Base-by-base conservation (phyloP, 2,329 filamentous ascomycete species). In the Talaromyces sp. region DNA sequence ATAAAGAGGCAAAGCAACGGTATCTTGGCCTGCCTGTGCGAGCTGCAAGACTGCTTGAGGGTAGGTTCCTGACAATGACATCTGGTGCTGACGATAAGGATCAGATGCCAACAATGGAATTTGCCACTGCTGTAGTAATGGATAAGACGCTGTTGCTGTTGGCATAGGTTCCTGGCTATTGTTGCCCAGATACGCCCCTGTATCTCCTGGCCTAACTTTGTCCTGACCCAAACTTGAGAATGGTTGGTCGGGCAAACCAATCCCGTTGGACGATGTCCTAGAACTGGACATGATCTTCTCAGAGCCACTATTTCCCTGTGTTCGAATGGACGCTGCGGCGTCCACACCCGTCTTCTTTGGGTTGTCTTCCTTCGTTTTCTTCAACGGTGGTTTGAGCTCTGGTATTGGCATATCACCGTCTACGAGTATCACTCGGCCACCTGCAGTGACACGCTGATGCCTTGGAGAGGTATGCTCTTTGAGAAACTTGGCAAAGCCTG, bases 371-470 rank as follows among this genome's bases (percentile, higher is more conserved):
- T 62, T 57, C 50, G 61, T 51, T 27, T 62, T 67, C 29, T 55
- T 65, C 24, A 63, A 62, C 9, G 65, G 64, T 41, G 74, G 64
- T 48, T 70, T 70, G 62, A 75, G 73, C 61, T 74, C 69, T 5
- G 77, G 75, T 58, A 70, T 71, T 26, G 73, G 67, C 11, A 61
- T 32, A 21, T 66, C 64, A 32, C 72, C 69, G 38, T 71, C 69
- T 74, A 80, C 78, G n/a, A 78, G 77, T 38, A 81, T 77, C 29
- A 81, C 80, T 46, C 73, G 74, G 9, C 79, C 79, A 24, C 78
- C 78, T 60, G 79, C 77, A 43, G 78, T 80, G 54, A 81, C 79
- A 56, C 79, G 75, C 56, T 80, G 75, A 61, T 79, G 75, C 35
- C 73, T 78, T n/a, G 79, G 78, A 38, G 79, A 80, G 8, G 77